phyloP scores from a whole-genome alignment of 176 grass and related monocot genomes.

The Lolium rigidum region DNA sequence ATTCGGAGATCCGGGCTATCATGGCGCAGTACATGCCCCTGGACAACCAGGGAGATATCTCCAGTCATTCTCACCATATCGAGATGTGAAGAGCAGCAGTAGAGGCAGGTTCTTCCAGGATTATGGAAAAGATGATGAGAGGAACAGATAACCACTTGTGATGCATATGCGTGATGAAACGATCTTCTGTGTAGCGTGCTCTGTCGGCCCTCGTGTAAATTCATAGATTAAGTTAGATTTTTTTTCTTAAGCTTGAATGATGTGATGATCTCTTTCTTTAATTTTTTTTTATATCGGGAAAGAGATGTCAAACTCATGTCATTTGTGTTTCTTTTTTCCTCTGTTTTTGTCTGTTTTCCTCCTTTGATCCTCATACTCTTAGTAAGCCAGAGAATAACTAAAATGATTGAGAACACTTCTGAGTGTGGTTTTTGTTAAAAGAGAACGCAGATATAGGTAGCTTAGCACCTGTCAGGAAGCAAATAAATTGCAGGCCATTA shows the following conservation, averaged over 20 bases:
- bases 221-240: neutral
- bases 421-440: neutral
- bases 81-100: constrained; percentile 54
- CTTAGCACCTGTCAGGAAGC: neutral
- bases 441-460: too few species aligned
- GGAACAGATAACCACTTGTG: neutral
- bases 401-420: neutral
- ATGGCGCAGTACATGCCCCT: constrained; percentile 96
- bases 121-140: neutral
- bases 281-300: neutral
- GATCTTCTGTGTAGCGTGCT: neutral
- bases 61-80: constrained; percentile 61
- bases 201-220: constrained; percentile 24
- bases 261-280: neutral
- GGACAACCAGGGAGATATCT: constrained; percentile 72
- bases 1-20: constrained; percentile 89
- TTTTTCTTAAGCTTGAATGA: neutral
- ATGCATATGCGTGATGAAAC: constrained; percentile 24
- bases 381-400: neutral
- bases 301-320: neutral
- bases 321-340: neutral
- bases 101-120: neutral
- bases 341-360: neutral
- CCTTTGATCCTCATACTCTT: neutral
- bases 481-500: neutral